Evolutionary conservation across 1,284 basidiomycete genomes (phyloP), one percentile per base, ranked within the genome.

Genomic region (Sporisorium iseilematis-ciliati): DNA sequence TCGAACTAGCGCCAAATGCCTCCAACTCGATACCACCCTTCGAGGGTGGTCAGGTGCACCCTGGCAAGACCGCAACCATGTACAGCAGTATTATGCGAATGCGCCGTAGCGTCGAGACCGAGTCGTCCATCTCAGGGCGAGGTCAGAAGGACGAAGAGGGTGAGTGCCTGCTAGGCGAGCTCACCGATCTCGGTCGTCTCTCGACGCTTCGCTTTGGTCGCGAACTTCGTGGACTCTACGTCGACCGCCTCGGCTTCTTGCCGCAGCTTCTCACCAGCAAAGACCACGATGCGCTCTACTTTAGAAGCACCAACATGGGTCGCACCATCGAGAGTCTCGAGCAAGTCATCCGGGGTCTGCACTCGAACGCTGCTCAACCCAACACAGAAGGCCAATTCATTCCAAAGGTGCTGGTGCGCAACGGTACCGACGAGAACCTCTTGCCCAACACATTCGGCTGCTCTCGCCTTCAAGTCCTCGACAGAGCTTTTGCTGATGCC

Each of bases 311-410:
- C 1, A 91, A 92, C 79, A 89, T 93, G 82, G 88, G 91, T 1
- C 88, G 92, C 38, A 94, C 92, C 6, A 90, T 91, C 25, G 92
- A 93, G 79, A 91, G 91, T 2, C 85, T 93, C 16, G 90, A 92
- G 77, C 90, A 93, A 76, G 87, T 92, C 43, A 87, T 92, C 23
- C 88, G 90, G 57, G 92, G 92, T 4, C 42, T 84, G 10, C 57
- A 80, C 14, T 65, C 71, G 10, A 53, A 68, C 14, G 56, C 68
- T 5, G 59, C 33, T 4, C 53, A 53, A 20, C 63, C 66, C 11
- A 58, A 60, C 52, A 61, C 68, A 0, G 25, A 51, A 14, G 68
- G 50, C 8, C 72, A 63, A 31, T 76, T 75, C 48, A 59, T 77
- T 16, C 78, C 72, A 33, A 64, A 71, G n/a, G 65, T 77, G 12